These are phyloP conservation scores for Hypericum androsaemum DNA, from an alignment of 345 rosid genomes.

Conservation along the genomic window DNA sequence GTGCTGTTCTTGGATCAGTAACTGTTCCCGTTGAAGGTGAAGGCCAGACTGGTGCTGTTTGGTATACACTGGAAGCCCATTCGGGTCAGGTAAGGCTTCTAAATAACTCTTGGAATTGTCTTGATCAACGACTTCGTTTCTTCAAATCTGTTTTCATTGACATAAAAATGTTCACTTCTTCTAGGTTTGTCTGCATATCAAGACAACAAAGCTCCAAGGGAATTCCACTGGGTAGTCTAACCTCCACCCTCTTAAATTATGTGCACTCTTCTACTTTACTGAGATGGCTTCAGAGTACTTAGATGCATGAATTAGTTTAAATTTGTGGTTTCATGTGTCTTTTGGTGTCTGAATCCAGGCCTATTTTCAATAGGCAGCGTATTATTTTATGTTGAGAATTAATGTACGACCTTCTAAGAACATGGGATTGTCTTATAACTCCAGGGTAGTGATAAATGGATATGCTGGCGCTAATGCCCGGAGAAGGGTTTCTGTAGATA, in stretches of 20 bases:
- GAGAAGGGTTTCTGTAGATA: constrained; percentile 58
- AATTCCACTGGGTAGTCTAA: constrained; percentile 55
- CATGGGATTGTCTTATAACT: neutral
- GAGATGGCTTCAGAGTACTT: too few relatives aligned
- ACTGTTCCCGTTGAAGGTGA: constrained; percentile 75
- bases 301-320: too few relatives aligned
- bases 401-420: too few relatives aligned
- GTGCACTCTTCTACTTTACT: neutral
- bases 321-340: too few relatives aligned
- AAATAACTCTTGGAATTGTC: constrained; percentile 8
- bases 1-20: constrained; percentile 93
- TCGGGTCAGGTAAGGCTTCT: constrained; percentile 73
- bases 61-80: constrained; percentile 81
- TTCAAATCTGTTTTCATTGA: constrained; percentile 13
- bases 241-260: neutral
- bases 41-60: constrained; percentile 80
- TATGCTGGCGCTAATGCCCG: constrained; percentile 61
- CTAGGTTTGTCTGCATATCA: constrained; percentile 92
- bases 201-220: constrained; percentile 48
- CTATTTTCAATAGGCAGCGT: too few relatives aligned
- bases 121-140: neutral
- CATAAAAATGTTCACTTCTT: constrained; percentile 11
- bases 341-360: too few relatives aligned
- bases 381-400: too few relatives aligned
- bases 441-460: constrained; percentile 48